Percentiles rank a stretch among this genome's conserved stretches.
Evolutionary conservation across 2,329 filamentous ascomycete genomes (phyloP).

Genomic region (Penicillium olsonii): DNA sequence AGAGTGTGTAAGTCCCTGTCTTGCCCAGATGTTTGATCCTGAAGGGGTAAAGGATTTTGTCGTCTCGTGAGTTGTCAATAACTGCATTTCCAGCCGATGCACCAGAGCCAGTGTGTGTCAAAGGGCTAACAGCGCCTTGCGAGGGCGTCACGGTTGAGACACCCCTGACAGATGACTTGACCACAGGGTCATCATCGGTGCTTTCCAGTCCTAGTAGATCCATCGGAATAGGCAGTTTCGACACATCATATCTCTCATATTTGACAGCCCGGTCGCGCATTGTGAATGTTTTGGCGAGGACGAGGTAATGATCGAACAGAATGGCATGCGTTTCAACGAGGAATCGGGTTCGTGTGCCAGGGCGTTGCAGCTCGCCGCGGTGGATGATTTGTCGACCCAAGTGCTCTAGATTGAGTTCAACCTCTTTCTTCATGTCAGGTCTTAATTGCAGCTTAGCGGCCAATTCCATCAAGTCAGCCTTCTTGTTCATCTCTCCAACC

Average conservation of each 20-base stretch:
- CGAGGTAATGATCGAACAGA: constrained; percentile 94
- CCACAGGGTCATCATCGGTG: constrained; percentile 84
- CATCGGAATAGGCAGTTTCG: constrained; percentile 94
- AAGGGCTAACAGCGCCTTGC: constrained; percentile 50
- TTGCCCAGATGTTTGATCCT: constrained; percentile 93
- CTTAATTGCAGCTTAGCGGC: constrained; percentile 80
- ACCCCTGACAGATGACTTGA: constrained; percentile 74
- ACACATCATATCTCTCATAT: constrained; percentile 86
- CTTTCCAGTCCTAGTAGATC: constrained; percentile 90
- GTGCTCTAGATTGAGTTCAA: constrained; percentile 87
- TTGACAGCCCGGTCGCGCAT: constrained; percentile 71
- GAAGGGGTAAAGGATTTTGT: constrained; percentile 90
- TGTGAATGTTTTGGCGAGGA: constrained; percentile 78
- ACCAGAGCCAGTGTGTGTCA: constrained; percentile 66
- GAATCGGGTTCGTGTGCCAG: constrained; percentile 83
- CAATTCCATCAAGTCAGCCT: constrained; percentile 84
- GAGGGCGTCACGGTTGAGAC: constrained; percentile 61
- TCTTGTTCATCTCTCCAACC: constrained; percentile 88
- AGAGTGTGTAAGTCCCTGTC: constrained; percentile 82
- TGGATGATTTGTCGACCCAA: constrained; percentile 88
- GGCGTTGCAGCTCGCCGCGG: constrained; percentile 84
- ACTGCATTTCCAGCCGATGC: constrained; percentile 59
- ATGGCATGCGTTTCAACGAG: constrained; percentile 94
- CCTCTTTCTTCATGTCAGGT: constrained; percentile 78
- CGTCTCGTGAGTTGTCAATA: constrained; percentile 64